A percentile compares a stretch with the other conserved stretches of the same genome.
Evolutionary conservation across 2,329 filamentous ascomycete genomes (phyloP).

Genomic region (Fusarium sp.): DNA sequence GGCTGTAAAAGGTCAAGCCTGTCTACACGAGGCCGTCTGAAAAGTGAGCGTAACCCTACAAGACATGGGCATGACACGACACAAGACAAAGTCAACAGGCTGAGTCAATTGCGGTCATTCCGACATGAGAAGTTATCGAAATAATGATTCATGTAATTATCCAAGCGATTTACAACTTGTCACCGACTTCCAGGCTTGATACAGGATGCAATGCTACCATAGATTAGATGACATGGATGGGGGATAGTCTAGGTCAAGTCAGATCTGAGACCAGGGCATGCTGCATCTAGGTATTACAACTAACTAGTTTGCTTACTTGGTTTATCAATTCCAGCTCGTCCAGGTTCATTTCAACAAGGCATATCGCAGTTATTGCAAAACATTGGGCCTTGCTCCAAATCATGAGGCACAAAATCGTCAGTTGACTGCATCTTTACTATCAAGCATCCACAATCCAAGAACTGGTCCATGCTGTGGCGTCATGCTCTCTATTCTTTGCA

Average conservation of each 20-base stretch:
- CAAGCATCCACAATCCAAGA: not conserved
- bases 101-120: constrained; percentile 39
- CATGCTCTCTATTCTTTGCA: constrained; percentile 38
- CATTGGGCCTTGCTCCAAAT: not conserved
- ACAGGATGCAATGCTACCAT: constrained; percentile 13
- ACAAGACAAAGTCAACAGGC: constrained; percentile 15
- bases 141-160: constrained; percentile 10
- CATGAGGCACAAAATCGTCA: constrained; percentile 9
- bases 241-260: not conserved
- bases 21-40: constrained; percentile 42
- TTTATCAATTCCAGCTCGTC: constrained; percentile 31
- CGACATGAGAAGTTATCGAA: constrained; percentile 25
- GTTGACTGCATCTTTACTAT: constrained; percentile 14
- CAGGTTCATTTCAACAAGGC: constrained; percentile 33
- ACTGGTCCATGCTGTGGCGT: constrained; percentile 29
- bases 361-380: constrained; percentile 5
- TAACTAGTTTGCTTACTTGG: constrained; percentile 7
- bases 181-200: constrained; percentile 1
- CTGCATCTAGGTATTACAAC: constrained; percentile 5
- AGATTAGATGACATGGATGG: constrained; percentile 4
- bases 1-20: constrained; percentile 42
- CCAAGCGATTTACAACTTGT: not conserved
- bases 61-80: constrained; percentile 9
- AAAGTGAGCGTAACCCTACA: constrained; percentile 36
- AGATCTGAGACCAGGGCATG: constrained; percentile 26